Base-by-base conservation (phyloP, 2,329 filamentous ascomycete species). In the Cytospora piceae region DNA sequence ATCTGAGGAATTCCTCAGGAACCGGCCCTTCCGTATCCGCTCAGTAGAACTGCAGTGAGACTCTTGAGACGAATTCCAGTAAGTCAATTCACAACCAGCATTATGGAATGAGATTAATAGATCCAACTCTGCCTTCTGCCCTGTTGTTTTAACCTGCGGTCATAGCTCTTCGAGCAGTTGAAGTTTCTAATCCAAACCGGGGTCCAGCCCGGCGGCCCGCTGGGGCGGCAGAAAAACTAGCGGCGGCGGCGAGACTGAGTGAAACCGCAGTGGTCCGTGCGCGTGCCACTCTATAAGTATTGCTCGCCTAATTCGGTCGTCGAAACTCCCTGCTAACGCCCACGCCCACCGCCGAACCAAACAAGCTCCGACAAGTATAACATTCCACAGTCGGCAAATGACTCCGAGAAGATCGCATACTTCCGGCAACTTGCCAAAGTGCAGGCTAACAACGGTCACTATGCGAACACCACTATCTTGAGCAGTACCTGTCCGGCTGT, bases 1-100 rank as follows among this genome's bases (percentile, higher is more conserved):
- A 39, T 11, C 17, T 31, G 29, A 53, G 32, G 46, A 66, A 63
- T 53, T 54, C 54, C 53, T 51, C 37, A 17, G n/a, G 17, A 46
- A 22, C 2, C 42, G 17, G 11, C 42, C 22, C 42, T 22, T 4
- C 3, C 20, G 42, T 9, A 46, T 46, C 17, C 20, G 9, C 20
- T 22, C 20, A 9, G 42, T 11, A 46, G 20, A 15, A 22, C 20
- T 22, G 20, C 20, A 12, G 46, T 14, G n/a, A 5, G 11, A 49
- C 8, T 42, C 4, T 17, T 42, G 39, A 42, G n/a, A 24, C 3
- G n/a, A 5, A 24, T 22, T 12, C 12, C n/a, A 49, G 46, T 24
- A 24, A 14, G 6, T 24, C n/a, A 49, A 5, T n/a, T 24, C n/a
- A 49, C 6, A 11, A 7, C n/a, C 46, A 24, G 46, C 22, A 49